Conservation (phyloP, 371 early-diverging fungal species). For the Furculomyces boomerangus region DNA sequence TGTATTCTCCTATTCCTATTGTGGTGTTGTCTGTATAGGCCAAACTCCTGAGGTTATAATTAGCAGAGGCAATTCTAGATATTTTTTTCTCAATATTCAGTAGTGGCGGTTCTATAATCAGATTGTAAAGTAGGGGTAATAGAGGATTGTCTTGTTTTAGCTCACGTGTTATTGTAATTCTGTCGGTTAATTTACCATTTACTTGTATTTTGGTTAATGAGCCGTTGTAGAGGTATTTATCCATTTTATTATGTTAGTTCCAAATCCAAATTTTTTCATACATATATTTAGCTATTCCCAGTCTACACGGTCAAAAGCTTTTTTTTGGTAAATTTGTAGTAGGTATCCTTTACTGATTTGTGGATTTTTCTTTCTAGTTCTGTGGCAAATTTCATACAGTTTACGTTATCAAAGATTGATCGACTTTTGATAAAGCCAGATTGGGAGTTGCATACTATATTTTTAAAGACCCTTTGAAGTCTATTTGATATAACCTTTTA, state of each 20-base stretch:
- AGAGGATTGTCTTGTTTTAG: constrained; percentile 5
- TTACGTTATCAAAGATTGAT: not conserved
- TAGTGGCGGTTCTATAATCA: constrained; percentile 3
- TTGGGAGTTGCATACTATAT: not conserved
- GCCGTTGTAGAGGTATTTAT: not conserved
- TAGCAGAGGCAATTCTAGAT: not conserved
- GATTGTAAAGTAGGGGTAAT: constrained; percentile 6
- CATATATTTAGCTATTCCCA: not conserved
- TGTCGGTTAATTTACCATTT: not conserved
- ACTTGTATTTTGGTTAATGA: not conserved
- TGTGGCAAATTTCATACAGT: not conserved
- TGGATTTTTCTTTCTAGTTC: not conserved
- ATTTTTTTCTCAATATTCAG: not conserved
- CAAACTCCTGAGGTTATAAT: not conserved
- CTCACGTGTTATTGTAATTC: not conserved
- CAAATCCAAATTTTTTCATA: not conserved
- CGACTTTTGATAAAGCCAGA: not conserved
- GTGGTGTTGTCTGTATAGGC: constrained; percentile 6
- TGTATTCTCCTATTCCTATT: not conserved
- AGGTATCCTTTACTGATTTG: not conserved
- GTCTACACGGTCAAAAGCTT: not conserved
- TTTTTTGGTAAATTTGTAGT: not conserved
- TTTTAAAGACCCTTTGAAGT: not conserved
- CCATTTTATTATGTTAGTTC: not conserved
- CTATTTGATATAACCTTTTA: not conserved